Percentiles rank a stretch among this genome's conserved stretches.
These are phyloP conservation scores for Haplosporangium sp. DNA, from an alignment of 371 early-diverging fungal genomes.

Conservation along the genomic window DNA sequence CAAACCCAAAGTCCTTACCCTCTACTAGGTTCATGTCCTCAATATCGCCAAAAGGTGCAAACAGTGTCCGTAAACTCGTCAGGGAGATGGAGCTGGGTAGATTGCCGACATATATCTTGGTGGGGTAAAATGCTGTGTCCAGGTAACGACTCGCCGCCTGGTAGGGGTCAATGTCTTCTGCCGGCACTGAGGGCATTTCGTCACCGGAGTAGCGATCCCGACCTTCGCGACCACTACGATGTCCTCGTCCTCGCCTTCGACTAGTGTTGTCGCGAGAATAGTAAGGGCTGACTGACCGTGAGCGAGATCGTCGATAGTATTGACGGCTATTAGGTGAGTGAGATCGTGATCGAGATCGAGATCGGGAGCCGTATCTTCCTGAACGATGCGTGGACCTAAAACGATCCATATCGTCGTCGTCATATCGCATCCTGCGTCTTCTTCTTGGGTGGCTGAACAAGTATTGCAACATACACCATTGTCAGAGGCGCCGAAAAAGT, in stretches of 20 bases:
- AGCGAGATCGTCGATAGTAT: constrained; percentile 34
- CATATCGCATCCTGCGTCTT: constrained; percentile 37
- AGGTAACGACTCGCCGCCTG: constrained; percentile 66
- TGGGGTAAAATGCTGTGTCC: constrained; percentile 68
- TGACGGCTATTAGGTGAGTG: constrained; percentile 29
- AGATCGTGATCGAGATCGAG: constrained; percentile 36
- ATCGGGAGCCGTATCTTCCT: constrained; percentile 39
- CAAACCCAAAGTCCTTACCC: constrained; percentile 70
- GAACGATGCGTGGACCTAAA: constrained; percentile 24
- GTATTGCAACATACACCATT: background rate
- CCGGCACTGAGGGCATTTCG: constrained; percentile 19
- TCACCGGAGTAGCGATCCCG: constrained; percentile 29
- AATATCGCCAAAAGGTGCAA: constrained; percentile 64
- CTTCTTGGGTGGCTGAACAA: constrained; percentile 36
- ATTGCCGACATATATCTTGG: constrained; percentile 70
- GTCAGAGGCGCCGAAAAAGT: constrained; percentile 9
- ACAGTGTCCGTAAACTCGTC: constrained; percentile 56
- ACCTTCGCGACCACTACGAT: constrained; percentile 29
- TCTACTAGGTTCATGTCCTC: constrained; percentile 66
- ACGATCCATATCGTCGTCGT: constrained; percentile 41
- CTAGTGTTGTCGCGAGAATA: constrained; percentile 16
- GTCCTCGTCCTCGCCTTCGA: constrained; percentile 16
- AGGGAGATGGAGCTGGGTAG: constrained; percentile 55
- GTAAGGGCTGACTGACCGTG: constrained; percentile 39
- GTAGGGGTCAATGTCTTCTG: constrained; percentile 54